Evolutionary conservation across 805 yeast genomes (phyloP).

Genomic region (Tetrapisispora taiwanensis): DNA sequence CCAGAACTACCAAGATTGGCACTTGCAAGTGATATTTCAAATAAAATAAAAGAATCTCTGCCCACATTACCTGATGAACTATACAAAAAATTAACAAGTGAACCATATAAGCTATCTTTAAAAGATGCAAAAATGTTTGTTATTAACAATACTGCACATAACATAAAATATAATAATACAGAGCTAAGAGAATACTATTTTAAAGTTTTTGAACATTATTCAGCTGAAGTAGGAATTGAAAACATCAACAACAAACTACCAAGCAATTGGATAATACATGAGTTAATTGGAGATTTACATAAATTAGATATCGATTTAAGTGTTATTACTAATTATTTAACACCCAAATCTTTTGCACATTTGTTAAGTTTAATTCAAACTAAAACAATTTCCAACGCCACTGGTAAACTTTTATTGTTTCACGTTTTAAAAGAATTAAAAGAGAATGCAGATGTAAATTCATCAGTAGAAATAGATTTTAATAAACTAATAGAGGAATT

Average conservation of each 20-base stretch:
- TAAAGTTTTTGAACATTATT: constrained; percentile 29
- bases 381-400: constrained; percentile 46
- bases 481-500: constrained; percentile 42
- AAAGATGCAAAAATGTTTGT: constrained; percentile 70
- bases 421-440: constrained; percentile 47
- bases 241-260: constrained; percentile 32
- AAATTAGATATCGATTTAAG: constrained; percentile 33
- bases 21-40: constrained; percentile 34
- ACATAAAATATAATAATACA: constrained; percentile 17
- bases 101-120: constrained; percentile 48
- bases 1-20: constrained; percentile 65
- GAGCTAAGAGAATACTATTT: constrained; percentile 45
- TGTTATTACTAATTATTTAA: constrained; percentile 27
- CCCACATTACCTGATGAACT: constrained; percentile 58
- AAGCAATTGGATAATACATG: constrained; percentile 78
- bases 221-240: constrained; percentile 15
- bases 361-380: constrained; percentile 43
- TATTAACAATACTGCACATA: constrained; percentile 32
- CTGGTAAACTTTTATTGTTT: constrained; percentile 55
- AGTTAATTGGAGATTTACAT: constrained; percentile 58
- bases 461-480: constrained; percentile 21
- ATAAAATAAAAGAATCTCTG: constrained; percentile 33
- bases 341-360: constrained; percentile 41
- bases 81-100: constrained; percentile 34
- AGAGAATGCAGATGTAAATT: constrained; percentile 20